phyloP scores from a whole-genome alignment of 208 protist species.

The Trichomonas vaginalis region DNA sequence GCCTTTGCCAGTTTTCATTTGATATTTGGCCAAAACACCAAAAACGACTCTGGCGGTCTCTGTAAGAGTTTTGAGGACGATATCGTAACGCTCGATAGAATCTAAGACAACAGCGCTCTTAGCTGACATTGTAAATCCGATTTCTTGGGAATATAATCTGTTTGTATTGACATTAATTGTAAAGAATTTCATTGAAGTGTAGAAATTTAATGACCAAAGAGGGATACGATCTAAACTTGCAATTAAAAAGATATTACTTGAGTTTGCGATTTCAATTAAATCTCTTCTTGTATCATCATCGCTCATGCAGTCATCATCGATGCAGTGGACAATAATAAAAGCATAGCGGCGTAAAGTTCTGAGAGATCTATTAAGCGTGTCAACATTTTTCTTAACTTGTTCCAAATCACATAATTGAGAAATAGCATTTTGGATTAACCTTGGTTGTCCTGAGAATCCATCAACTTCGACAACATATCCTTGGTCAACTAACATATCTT shows the following conservation, averaged over 20 bases:
- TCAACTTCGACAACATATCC: slow-evolving; percentile 2
- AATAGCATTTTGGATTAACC: neutral
- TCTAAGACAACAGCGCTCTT: neutral
- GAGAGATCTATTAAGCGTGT: neutral
- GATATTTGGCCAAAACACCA: neutral
- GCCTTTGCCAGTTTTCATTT: neutral
- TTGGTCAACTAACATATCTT: neutral
- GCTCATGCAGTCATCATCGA: neutral
- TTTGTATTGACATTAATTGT: neutral
- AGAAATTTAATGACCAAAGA: neutral
- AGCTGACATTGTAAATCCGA: neutral
- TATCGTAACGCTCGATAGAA: neutral
- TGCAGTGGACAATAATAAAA: neutral
- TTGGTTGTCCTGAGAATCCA: neutral
- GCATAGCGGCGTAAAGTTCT: neutral
- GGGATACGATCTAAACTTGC: neutral
- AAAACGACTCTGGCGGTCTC: neutral
- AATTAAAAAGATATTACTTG: neutral
- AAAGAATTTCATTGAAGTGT: neutral
- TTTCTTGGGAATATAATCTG: neutral
- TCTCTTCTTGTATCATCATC: neutral
- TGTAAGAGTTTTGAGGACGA: neutral
- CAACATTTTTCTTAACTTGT: neutral
- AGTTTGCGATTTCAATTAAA: neutral
- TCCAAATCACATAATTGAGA: neutral